A percentile compares a stretch with the other conserved stretches of the same genome.
Evolutionary conservation across 164 flowering plant species (phyloP).

Genomic region (Macadamia tetraphylla): DNA sequence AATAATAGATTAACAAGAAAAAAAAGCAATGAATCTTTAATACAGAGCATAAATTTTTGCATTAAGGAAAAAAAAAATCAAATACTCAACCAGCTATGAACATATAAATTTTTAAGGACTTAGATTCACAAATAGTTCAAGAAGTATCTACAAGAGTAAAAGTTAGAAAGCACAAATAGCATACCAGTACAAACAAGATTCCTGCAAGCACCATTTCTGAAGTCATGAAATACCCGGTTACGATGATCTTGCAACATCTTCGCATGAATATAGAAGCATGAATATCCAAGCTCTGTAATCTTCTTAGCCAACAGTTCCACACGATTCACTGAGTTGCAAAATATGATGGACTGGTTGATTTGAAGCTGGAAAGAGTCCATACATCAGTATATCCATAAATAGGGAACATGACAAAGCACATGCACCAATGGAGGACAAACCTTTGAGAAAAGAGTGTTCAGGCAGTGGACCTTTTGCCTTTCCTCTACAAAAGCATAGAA

Average conservation of each 20-base stretch:
- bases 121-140: not conserved
- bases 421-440: conserved; percentile 30
- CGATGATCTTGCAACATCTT: conserved; percentile 99
- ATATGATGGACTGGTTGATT: conserved; percentile 96
- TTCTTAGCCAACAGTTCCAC: conserved; percentile 95
- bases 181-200: conserved; percentile 98
- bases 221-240: conserved; percentile 96
- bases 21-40: not conserved
- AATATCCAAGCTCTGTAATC: conserved; percentile 97
- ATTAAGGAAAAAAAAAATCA: no score
- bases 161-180: conserved; percentile 1
- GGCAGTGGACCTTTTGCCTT: conserved; percentile 95
- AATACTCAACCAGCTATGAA: not conserved
- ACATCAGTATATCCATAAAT: conserved; percentile 5
- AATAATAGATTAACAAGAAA: no score
- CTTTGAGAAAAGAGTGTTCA: conserved; percentile 97
- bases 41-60: no score
- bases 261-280: conserved; percentile 98
- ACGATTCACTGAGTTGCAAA: conserved; percentile 97
- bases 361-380: conserved; percentile 65
- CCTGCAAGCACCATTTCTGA: conserved; percentile 98
- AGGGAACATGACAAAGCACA: not conserved
- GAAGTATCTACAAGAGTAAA: not conserved
- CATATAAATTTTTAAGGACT: not conserved
- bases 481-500: conserved; percentile 98